These are phyloP conservation scores for Astraeus odoratus DNA, from an alignment of 768 basidiomycete species.

Conservation along the genomic window DNA sequence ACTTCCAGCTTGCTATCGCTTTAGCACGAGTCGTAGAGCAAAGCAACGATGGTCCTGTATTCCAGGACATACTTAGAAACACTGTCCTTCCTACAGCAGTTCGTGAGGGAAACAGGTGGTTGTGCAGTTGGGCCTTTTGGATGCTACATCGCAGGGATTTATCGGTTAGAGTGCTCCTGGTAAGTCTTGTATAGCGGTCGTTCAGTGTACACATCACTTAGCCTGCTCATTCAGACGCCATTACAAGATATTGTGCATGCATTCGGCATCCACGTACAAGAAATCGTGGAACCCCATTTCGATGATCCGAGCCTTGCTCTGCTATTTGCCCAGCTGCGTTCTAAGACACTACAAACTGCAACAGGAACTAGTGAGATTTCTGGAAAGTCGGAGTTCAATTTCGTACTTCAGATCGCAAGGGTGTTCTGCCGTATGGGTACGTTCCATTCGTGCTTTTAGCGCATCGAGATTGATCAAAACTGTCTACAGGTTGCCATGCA, in stretches of 20 bases:
- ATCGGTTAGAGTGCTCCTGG: conserved; percentile 84
- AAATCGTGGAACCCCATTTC: conserved; percentile 81
- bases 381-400: conserved; percentile 85
- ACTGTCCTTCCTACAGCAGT: conserved; percentile 83
- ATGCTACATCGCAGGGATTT: conserved; percentile 80
- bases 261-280: conserved; percentile 45
- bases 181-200: conserved; percentile 34
- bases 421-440: conserved; percentile 93
- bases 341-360: conserved; percentile 87
- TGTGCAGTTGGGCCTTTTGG: conserved; percentile 97
- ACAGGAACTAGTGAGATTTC: conserved; percentile 91
- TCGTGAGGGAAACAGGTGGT: conserved; percentile 82
- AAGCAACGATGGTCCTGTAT: conserved; percentile 71
- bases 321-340: conserved; percentile 82
- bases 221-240: conserved; percentile 53
- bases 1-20: conserved; percentile 87
- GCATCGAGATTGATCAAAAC: background rate
- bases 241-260: conserved; percentile 62
- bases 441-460: conserved; percentile 17
- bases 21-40: conserved; percentile 81
- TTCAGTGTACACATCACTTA: background rate
- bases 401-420: conserved; percentile 89
- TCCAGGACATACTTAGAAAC: conserved; percentile 62
- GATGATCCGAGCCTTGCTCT: conserved; percentile 92
- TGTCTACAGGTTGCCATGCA: conserved; percentile 72